These are phyloP conservation scores for Trametes versicolor DNA, from an alignment of 1,284 basidiomycete genomes.

Conservation along the genomic window DNA sequence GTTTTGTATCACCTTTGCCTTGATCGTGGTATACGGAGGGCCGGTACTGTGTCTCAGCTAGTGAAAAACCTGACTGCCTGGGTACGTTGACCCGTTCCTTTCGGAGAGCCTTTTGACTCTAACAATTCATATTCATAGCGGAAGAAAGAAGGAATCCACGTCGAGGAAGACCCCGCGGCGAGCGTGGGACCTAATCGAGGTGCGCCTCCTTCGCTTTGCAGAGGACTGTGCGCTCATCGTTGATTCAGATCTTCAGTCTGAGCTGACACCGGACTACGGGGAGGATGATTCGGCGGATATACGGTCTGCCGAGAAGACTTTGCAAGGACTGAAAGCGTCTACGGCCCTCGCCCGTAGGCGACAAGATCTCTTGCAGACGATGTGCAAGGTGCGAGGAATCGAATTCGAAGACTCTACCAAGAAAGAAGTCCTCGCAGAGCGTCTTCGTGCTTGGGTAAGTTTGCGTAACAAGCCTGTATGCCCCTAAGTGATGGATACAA, in stretches of 20 bases:
- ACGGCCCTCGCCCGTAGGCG: background rate
- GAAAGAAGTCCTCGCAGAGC: background rate
- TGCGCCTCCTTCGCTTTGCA: too few relatives aligned
- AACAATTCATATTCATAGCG: background rate
- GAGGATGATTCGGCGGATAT: background rate
- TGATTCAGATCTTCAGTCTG: too few relatives aligned
- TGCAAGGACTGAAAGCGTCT: background rate
- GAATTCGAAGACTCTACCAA: background rate
- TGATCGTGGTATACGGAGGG: slow-evolving; percentile 11
- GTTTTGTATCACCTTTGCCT: slow-evolving; percentile 16
- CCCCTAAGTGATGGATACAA: too few relatives aligned
- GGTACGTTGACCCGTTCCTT: slow-evolving; percentile 1
- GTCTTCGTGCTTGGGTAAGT: background rate
- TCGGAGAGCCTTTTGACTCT: background rate
- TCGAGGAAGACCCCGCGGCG: background rate
- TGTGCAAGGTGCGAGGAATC: background rate
- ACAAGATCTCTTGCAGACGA: background rate
- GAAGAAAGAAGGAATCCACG: background rate
- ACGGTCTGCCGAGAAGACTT: background rate
- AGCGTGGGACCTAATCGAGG: background rate
- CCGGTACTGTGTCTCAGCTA: background rate
- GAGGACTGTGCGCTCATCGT: too few relatives aligned
- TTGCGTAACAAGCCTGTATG: background rate
- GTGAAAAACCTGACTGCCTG: slow-evolving; percentile 2
- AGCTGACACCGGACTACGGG: background rate